These are phyloP conservation scores for Pythium apleroticum DNA, from an alignment of 352 stramenopile genomes.

Conservation along the genomic window DNA sequence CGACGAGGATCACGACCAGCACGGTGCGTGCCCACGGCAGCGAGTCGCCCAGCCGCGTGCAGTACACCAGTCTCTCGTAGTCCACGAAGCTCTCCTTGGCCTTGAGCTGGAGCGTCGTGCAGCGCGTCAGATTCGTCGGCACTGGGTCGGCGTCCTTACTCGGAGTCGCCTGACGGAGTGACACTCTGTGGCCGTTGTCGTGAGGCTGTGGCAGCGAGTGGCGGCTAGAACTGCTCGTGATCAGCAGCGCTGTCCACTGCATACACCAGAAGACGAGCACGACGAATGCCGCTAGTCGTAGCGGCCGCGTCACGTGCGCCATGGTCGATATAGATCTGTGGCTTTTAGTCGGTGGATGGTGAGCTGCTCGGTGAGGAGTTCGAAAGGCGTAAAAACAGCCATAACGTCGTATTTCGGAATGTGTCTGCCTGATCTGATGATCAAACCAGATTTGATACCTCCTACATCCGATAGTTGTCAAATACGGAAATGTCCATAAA, in stretches of 20 bases:
- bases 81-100: constrained; percentile 50
- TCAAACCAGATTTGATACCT: constrained; percentile 2
- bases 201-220: not conserved
- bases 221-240: not conserved
- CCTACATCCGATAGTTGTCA: not conserved
- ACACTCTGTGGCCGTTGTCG: constrained; percentile 1
- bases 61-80: constrained; percentile 68
- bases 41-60: constrained; percentile 46
- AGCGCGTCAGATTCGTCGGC: constrained; percentile 2
- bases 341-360: not conserved
- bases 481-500: constrained; percentile 3
- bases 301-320: constrained; percentile 8
- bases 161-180: not conserved
- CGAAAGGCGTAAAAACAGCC: not conserved
- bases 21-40: constrained; percentile 34
- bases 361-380: not conserved
- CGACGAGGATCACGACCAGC: constrained; percentile 49
- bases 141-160: not conserved
- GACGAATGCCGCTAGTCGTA: constrained; percentile 8
- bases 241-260: not conserved
- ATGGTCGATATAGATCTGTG: not conserved
- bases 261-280: constrained; percentile 4
- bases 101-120: not conserved
- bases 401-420: constrained; percentile 7
- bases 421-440: not conserved